These are phyloP conservation scores for Solanum hybrid DNA, from an alignment of 305 asterid species.

Conservation along the genomic window DNA sequence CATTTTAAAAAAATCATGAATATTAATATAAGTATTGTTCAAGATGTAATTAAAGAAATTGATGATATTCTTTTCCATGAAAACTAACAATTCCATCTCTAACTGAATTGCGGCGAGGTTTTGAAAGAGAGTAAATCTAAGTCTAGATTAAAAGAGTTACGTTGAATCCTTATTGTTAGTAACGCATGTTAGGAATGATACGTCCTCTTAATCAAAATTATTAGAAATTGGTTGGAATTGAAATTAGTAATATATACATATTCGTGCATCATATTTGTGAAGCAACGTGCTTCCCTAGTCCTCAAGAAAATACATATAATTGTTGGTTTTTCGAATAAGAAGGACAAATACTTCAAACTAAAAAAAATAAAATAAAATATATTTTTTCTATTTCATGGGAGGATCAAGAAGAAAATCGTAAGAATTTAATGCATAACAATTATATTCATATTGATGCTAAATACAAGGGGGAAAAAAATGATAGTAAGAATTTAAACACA, in stretches of 20 bases:
- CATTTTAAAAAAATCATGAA: background rate
- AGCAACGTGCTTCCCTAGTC: background rate
- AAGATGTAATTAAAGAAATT: background rate
- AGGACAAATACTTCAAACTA: background rate
- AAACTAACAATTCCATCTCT: background rate
- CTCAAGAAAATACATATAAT: background rate
- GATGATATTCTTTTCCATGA: background rate
- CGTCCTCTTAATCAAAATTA: no score
- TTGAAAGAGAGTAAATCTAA: no score
- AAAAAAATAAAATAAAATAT: background rate
- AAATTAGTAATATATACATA: no score
- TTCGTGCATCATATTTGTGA: background rate
- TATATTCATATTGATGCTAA: background rate
- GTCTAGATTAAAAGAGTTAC: fast-evolving
- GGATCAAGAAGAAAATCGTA: background rate
- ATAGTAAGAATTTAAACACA: background rate
- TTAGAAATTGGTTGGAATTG: no score
- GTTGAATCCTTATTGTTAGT: no score
- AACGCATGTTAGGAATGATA: no score
- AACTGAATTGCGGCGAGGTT: background rate
- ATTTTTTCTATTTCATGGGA: background rate
- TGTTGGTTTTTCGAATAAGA: background rate
- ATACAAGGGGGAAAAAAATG: background rate
- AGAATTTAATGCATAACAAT: background rate
- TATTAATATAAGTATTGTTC: background rate